A percentile compares a stretch with the other conserved stretches of the same genome.
Conservation (phyloP, 495 filamentous ascomycete genomes). For the Penicillium robsamsonii region DNA sequence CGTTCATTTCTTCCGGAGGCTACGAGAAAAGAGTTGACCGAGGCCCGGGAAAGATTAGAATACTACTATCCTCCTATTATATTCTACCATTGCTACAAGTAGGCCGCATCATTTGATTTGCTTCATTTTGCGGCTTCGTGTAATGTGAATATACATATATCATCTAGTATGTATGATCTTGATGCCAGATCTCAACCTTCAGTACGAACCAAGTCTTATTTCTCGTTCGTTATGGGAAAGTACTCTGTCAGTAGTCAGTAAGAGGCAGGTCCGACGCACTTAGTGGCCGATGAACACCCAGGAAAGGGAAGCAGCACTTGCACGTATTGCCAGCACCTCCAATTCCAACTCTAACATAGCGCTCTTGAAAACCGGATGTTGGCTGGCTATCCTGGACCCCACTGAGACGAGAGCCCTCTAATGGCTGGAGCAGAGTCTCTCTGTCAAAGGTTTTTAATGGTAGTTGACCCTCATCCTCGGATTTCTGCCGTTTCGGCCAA, state of each 20-base stretch:
- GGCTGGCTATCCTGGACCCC: not conserved
- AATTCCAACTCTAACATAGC: conserved; percentile 39
- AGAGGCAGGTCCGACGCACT: not conserved
- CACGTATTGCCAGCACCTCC: conserved; percentile 42
- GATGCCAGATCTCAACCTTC: not conserved
- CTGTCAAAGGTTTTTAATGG: conserved; percentile 9
- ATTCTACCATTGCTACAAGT: not conserved
- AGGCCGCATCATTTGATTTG: not conserved
- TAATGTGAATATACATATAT: not conserved
- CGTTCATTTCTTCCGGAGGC: too few relatives aligned
- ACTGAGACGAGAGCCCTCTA: conserved; percentile 6
- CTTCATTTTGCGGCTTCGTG: too few relatives aligned
- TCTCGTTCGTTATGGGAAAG: conserved; percentile 15
- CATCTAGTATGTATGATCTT: not conserved
- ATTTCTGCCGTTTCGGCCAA: conserved; percentile 20
- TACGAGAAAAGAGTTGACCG: too few relatives aligned
- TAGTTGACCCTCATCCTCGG: conserved; percentile 12
- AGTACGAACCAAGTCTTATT: conserved; percentile 6
- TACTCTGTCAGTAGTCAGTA: conserved; percentile 15
- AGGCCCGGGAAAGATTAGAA: not conserved
- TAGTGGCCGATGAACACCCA: not conserved
- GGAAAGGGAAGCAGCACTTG: conserved; percentile 27
- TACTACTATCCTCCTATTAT: not conserved
- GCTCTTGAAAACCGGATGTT: conserved; percentile 19
- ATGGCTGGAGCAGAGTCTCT: conserved; percentile 10